Base-by-base conservation (phyloP, 192 early-diverging fungal species). In the Linnemannia elongata region DNA sequence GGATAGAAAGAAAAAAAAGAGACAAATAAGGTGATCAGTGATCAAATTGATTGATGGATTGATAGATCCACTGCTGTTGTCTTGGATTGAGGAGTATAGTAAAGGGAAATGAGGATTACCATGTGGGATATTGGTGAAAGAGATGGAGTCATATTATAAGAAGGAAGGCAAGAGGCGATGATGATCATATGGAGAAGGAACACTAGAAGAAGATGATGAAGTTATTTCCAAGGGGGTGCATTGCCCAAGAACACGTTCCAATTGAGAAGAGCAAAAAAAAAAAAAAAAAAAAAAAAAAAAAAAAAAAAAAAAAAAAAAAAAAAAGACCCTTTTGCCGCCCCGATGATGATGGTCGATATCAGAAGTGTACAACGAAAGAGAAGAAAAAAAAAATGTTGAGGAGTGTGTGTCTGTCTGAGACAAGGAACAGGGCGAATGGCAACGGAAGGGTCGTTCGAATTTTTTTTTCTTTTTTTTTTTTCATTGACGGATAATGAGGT, bases 401-500 rank as follows among this genome's bases (percentile, higher is more conserved):
- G 47, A 45, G 44, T 45, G 13, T 49, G 18, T 49, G 47, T 49
- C 4, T 66, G n/a, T 27, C 60, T 66, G 12, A 30, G 60, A 66
- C 60, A 33, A 66, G 60, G 60, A 66, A 66, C 60, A 66, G 60
- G 30, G 60, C 60, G 27, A 66, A 66, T 66, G 7, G 17, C 60
- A 66, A 33, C 30, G 30, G 55, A 52, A 52, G 49, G 49, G 49
- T 52, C 55, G 55, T 60, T 60, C 17, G 47, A 18, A 27, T 27
- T 60, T 33, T 63, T 12, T 60, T 63, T 63, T 33, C 7, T 63
- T 10, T 12, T 33, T 30, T 27, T 63, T 27, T 3, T 10, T 63
- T 63, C 2, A 9, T 33, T 33, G 8, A 12, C 9, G 12, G 42
- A 44, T 6, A 44, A 44, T 44, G 42, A 9, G 42, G 10, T 1